Evolutionary conservation across 768 basidiomycete species (phyloP), one percentile per base, ranked within the genome.

Genomic region (Crucibulum laeve): DNA sequence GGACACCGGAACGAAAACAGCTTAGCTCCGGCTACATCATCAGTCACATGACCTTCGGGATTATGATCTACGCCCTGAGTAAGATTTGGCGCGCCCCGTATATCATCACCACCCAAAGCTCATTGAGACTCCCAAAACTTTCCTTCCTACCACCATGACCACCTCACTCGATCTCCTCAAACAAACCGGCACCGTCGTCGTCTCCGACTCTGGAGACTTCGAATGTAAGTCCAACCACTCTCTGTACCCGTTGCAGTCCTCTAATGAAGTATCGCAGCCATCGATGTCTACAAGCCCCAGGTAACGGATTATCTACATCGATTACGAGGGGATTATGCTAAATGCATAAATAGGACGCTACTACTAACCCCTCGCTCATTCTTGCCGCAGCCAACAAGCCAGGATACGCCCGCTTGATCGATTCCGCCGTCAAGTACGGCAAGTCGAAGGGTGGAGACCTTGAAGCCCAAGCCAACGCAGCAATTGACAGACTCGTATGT

Each of bases 171-270:
- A 90, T 58, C 68, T 64, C 48, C 87, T 95, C 62, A 95, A 95
- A 62, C 78, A 85, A 55, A 87, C 88, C 57, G 95, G 93, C 58
- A 98, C 95, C 60, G 80, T 88, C 64, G 94, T 98, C 68, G 92
- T 95, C 60, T 93, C 91, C 38, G 95, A 99, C 76, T 94, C 92
- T 46, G 95, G 94, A 43, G 94, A 96, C 69, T 95, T 96, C 61
- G 90, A 89, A 68, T 77, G 91, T 76, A 53, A 42, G 74, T 58
- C 24, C 71, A 53, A 3, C 25, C 21, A 40, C 26, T 26, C 47
- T 38, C 34, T 43, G 25, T 47, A 15, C 39, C 42, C 51, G 19
- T 32, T 48, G 22, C 35, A 48, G 23, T 36, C 38, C 50, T 36
- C 50, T 64, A 32, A 61, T 51, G 45, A 45, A 43, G 55, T 47